Conservation (phyloP, 2,329 filamentous ascomycete species). For the Cladophialophora yegresii region DNA sequence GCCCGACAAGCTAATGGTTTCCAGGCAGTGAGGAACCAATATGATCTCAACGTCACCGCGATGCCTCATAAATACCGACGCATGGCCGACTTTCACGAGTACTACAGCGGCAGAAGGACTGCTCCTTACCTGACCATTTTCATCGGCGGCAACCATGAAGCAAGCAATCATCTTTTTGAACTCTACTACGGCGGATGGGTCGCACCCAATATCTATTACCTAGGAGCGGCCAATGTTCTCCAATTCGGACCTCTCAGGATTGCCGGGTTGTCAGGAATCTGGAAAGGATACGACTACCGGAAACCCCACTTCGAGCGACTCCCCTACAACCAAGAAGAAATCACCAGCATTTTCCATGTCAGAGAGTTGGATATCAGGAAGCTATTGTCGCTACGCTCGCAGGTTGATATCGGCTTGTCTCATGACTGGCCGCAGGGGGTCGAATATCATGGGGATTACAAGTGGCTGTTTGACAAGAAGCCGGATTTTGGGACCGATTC, state of each 20-base stretch:
- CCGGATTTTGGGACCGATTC: slow-evolving; percentile 75
- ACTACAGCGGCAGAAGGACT: slow-evolving; percentile 75
- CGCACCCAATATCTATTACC: slow-evolving; percentile 94
- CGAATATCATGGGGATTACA: slow-evolving; percentile 73
- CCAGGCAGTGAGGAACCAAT: slow-evolving; percentile 83
- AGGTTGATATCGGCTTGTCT: slow-evolving; percentile 87
- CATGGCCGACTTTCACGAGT: slow-evolving; percentile 90
- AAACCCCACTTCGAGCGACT: slow-evolving; percentile 82
- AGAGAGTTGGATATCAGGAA: slow-evolving; percentile 90
- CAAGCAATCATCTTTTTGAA: slow-evolving; percentile 85
- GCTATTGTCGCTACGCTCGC: slow-evolving; percentile 77
- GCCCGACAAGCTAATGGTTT: slow-evolving; percentile 21
- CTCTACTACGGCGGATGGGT: slow-evolving; percentile 97
- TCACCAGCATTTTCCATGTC: slow-evolving; percentile 84
- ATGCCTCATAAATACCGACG: slow-evolving; percentile 84
- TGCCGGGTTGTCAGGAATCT: slow-evolving; percentile 88
- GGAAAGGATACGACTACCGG: slow-evolving; percentile 85
- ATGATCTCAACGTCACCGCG: slow-evolving; percentile 84
- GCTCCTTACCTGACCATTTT: slow-evolving; percentile 92
- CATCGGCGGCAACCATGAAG: slow-evolving; percentile 93
- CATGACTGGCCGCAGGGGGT: slow-evolving; percentile 93
- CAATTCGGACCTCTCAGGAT: slow-evolving; percentile 82
- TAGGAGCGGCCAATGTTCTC: slow-evolving; percentile 88
- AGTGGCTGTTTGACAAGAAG: slow-evolving; percentile 71
- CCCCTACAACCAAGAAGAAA: slow-evolving; percentile 75